A percentile compares a stretch with the other conserved stretches of the same genome.
Evolutionary conservation across 768 basidiomycete species (phyloP).

Genomic region (Tulasnella sp.): DNA sequence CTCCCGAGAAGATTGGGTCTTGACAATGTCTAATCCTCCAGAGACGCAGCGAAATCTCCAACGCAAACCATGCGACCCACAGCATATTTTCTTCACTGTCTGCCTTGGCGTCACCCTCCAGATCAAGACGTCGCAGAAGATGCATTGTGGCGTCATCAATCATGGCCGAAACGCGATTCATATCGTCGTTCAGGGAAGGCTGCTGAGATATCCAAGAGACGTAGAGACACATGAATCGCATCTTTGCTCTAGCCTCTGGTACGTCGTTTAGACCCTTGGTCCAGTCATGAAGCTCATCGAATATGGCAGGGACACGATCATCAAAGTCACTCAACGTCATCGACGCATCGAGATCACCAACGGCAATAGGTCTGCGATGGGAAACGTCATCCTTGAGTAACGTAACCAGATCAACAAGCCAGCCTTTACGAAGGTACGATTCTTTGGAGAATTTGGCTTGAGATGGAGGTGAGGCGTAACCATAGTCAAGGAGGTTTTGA

Average conservation of each 20-base stretch:
- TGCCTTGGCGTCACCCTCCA: conserved; percentile 25
- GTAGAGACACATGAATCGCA: conserved; percentile 33
- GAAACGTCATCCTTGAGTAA: no score
- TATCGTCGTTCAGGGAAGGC: conserved; percentile 24
- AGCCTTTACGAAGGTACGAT: no score
- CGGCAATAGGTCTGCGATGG: conserved; percentile 21
- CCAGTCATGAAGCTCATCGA: conserved; percentile 37
- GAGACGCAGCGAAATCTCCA: conserved; percentile 42
- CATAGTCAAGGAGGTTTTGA: no score
- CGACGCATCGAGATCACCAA: conserved; percentile 26
- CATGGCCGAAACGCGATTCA: conserved; percentile 22
- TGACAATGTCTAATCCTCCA: conserved; percentile 14
- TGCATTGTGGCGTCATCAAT: conserved; percentile 30
- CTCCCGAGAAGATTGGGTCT: background rate
- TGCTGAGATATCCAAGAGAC: conserved; percentile 33
- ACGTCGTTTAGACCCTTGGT: background rate
- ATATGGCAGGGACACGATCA: conserved; percentile 25
- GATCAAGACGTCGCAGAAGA: conserved; percentile 31
- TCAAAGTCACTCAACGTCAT: conserved; percentile 35
- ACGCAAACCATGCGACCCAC: conserved; percentile 45
- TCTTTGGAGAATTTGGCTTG: no score
- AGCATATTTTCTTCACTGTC: conserved; percentile 21
- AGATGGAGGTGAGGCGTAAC: no score
- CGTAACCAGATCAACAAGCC: no score
- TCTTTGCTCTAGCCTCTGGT: conserved; percentile 25